Evolutionary conservation across 148 eudicot genomes (phyloP).

Genomic region (Arbutus unedo): DNA sequence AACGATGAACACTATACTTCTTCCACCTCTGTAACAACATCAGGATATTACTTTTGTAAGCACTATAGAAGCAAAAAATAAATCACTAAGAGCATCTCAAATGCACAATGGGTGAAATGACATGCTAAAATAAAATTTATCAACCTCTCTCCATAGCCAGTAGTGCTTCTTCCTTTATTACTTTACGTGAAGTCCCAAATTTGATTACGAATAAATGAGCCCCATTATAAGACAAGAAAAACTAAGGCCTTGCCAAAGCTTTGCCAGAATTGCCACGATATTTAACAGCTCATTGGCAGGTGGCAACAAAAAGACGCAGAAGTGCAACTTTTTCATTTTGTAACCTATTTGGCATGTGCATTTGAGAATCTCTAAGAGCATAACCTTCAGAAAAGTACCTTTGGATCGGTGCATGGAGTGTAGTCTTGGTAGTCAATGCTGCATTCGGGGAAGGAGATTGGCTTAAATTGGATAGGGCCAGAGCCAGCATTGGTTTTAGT

Average conservation of each 20-base stretch:
- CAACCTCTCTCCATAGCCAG: too few relatives aligned
- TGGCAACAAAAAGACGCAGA: not conserved
- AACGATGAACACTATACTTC: conserved; percentile 66
- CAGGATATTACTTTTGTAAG: not conserved
- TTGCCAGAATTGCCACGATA: not conserved
- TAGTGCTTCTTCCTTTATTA: too few relatives aligned
- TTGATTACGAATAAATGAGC: not conserved
- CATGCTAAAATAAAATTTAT: not conserved
- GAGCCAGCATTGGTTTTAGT: conserved; percentile 21
- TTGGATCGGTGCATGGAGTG: conserved; percentile 98
- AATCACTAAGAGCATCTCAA: not conserved
- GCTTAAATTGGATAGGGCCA: conserved; percentile 49
- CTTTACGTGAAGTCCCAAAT: not conserved
- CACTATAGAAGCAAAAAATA: not conserved
- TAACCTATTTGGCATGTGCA: not conserved
- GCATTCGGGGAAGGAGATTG: conserved; percentile 67
- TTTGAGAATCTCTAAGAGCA: not conserved
- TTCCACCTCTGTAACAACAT: conserved; percentile 72
- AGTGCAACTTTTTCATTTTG: not conserved
- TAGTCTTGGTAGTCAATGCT: conserved; percentile 62
- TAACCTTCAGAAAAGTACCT: conserved; percentile 34
- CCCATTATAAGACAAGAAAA: not conserved
- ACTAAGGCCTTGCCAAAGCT: not conserved
- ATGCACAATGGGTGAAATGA: not conserved
- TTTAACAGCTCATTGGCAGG: not conserved